Evolutionary conservation across 2,329 filamentous ascomycete species (phyloP), one percentile per base, ranked within the genome.

Genomic region (Chaetomium strumarium): DNA sequence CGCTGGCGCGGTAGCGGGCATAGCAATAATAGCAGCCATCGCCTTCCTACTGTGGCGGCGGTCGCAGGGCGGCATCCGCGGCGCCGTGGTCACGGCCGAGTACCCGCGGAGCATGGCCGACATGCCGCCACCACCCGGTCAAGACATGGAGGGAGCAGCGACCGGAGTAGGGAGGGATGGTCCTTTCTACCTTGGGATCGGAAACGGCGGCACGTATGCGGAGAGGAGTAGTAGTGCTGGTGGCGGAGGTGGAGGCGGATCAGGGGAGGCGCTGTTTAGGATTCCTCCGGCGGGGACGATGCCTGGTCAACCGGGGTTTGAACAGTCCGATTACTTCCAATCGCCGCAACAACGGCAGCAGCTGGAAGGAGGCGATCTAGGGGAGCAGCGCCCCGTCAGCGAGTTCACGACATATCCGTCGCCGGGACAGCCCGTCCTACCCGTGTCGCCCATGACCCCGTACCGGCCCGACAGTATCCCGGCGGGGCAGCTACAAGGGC

Each of bases 81-180:
- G 58, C 5, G 57, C 58, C 0, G 55, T 60, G 2, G 53, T 60
- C 11, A 60, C 58, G 36, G 51, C 51, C 2, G 58, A 54, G 13
- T 59, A 57, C 13, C 56, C 56, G 34, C 47, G 31, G 36, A 41
- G 46, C 12, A 47, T 56, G 51, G 33, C 43, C n/a, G 37, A 17
- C 12, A 33, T 31, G 10, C 14, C 14, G 13, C 13, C 14, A 14
- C 13, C 33, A 12, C 11, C 11, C 9, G 33, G 33, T 10, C 29
- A 34, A 19, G 37, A 13, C 12, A 17, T 3, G n/a, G 37, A 36
- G 7, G 19, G 31, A 6, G 33, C 19, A 34, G 33, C 16, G 13
- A 13, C 17, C 2, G 33, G 33, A 12, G 7, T 9, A 34, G 33
- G 14, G 9, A 30, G 37, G 36, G 24, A 24, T 30, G 24, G 24